Evolutionary conservation across 139 green algal genomes (phyloP), one percentile per base, ranked within the genome.

Genomic region (Tetraselmis striata): DNA sequence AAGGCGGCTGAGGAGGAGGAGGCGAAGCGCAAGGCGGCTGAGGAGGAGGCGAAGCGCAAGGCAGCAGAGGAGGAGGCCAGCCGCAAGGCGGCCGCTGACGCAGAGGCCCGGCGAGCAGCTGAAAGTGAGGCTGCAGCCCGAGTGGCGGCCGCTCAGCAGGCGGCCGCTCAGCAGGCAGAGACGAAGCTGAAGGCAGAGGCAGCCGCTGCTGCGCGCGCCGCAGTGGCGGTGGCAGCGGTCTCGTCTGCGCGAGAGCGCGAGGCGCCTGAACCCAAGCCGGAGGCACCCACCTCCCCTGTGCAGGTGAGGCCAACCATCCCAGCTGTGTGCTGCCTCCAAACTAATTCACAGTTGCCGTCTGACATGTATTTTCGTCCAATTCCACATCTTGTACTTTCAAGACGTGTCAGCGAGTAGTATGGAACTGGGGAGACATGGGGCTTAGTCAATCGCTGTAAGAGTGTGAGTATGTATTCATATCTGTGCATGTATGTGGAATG

Each of bases 341-440:
- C n/a, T n/a, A n/a, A n/a, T n/a, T n/a, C n/a, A n/a, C n/a, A n/a
- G n/a, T n/a, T n/a, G n/a, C n/a, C n/a, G n/a, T n/a, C n/a, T n/a
- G n/a, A n/a, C n/a, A n/a, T n/a, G n/a, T n/a, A n/a, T n/a, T n/a
- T n/a, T n/a, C n/a, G n/a, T n/a, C n/a, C n/a, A n/a, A n/a, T n/a
- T n/a, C n/a, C n/a, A n/a, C n/a, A n/a, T n/a, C n/a, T n/a, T n/a
- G n/a, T n/a, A n/a, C n/a, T n/a, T n/a, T n/a, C n/a, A n/a, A n/a
- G n/a, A n/a, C n/a, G n/a, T n/a, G n/a, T n/a, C n/a, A n/a, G n/a
- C n/a, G n/a, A n/a, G n/a, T n/a, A n/a, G n/a, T n/a, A n/a, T n/a
- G n/a, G n/a, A n/a, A n/a, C n/a, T n/a, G 78, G 31, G 74, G 78
- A 23, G 83, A 31, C 25, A 83, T 83, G 84, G 84, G 31, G 0